Conservation (phyloP, 805 yeast genomes). For the Starmerella bacillaris region DNA sequence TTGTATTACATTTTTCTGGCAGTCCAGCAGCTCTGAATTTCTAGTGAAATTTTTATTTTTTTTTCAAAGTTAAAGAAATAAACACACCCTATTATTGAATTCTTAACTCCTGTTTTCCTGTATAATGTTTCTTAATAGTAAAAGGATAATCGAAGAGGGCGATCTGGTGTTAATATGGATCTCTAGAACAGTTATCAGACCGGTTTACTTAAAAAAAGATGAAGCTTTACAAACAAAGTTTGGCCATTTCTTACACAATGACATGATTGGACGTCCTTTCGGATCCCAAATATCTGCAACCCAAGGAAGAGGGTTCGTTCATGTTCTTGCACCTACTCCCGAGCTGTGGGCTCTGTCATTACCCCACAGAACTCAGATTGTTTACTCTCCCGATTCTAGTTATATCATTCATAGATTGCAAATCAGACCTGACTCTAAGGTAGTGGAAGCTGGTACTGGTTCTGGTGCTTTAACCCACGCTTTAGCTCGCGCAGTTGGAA, state of each 20-base stretch:
- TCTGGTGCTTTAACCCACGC: constrained; percentile 92
- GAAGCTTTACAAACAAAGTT: constrained; percentile 63
- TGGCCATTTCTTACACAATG: constrained; percentile 72
- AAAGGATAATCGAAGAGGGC: constrained; percentile 34
- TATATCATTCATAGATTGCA: constrained; percentile 71
- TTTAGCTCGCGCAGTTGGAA: constrained; percentile 53
- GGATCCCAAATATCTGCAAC: constrained; percentile 67
- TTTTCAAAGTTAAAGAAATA: background rate
- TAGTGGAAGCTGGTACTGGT: constrained; percentile 96
- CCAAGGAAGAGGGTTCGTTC: constrained; percentile 61
- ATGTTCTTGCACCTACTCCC: constrained; percentile 77
- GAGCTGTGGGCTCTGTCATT: constrained; percentile 91
- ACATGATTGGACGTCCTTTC: constrained; percentile 62
- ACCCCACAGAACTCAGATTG: constrained; percentile 96
- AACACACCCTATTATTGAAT: background rate
- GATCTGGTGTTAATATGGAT: constrained; percentile 78
- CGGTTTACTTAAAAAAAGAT: constrained; percentile 43
- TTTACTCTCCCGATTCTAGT: constrained; percentile 86
- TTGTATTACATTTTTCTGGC: no score
- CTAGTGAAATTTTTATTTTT: background rate
- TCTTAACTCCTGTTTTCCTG: background rate
- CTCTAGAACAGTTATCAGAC: constrained; percentile 62
- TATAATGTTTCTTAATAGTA: background rate
- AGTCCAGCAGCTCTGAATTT: no score
- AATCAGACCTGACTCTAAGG: constrained; percentile 50